Evolutionary conservation across 1,284 basidiomycete species (phyloP), one percentile per base, ranked within the genome.

Genomic region (Heterobasidion irregulare): DNA sequence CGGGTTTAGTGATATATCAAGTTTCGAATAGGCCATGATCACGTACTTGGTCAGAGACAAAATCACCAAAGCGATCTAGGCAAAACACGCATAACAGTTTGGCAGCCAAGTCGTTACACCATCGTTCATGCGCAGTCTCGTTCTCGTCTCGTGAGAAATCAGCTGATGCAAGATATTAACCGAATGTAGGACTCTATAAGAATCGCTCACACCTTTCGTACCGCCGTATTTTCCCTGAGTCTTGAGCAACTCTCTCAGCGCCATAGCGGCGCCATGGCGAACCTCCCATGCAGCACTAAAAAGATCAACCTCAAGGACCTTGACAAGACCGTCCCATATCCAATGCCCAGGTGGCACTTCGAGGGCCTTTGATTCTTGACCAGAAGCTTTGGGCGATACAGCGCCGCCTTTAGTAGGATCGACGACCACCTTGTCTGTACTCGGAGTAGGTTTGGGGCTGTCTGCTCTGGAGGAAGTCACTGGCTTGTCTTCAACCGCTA

Each of bases 51-150:
- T 99, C 97, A 7, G 94, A 92, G 46, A 98, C 86, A 66, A 97
- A 99, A 72, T 99, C 97, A 8, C 95, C 94, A 63, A 99, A 98
- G 13, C 97, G 84, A 70, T 99, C 97, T 16, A 98, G 77, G n/a
- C 94, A 88, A 61, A 99, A 90, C 10, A 99, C 84, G 61, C 87
- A 91, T 1, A 99, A 80, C 52, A 98, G 83, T 62, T 89, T 89
- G 9, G 92, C 84, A 1, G 94, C 89, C 15, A 98, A 74, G 57
- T 89, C 84, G 62, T 95, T 95, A 69, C 89, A 92, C 93, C 94
- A 96, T 58, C 78, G 77, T 68, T 91, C 86, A 64, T 96, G 93
- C 0, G 76, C 73, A 53, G 76, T 66, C 38, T 76, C 76, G 62
- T 94, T 94, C 63, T 84, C 82, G 53, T 72, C 72, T 58, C 62